Conservation (phyloP, 441 rosid species). For the Aquilaria agallochum region DNA sequence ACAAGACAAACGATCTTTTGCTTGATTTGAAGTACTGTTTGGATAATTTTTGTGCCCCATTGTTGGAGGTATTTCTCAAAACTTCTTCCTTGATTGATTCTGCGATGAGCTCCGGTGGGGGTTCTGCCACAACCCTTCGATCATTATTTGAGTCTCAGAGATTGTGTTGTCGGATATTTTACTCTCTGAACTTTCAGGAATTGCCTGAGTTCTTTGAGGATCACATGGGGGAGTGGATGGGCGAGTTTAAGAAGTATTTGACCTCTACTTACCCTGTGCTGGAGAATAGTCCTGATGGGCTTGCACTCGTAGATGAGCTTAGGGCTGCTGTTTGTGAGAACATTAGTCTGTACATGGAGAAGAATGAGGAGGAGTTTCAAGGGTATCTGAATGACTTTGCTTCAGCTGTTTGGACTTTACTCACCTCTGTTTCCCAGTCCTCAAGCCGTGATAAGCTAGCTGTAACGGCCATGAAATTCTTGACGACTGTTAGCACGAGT, state of each 20-base stretch:
- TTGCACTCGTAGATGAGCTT: slow-evolving; percentile 60
- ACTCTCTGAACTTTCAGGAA: slow-evolving; percentile 84
- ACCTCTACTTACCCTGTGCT: slow-evolving; percentile 51
- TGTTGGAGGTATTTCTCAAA: slow-evolving; percentile 57
- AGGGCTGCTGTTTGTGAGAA: slow-evolving; percentile 92
- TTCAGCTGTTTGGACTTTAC: slow-evolving; percentile 84
- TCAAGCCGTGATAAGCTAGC: slow-evolving; percentile 77
- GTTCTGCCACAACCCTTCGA: slow-evolving; percentile 38
- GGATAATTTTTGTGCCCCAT: slow-evolving; percentile 62
- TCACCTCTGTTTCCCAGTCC: slow-evolving; percentile 62
- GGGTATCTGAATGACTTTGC: slow-evolving; percentile 67
- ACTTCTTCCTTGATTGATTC: slow-evolving; percentile 64
- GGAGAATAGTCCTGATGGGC: slow-evolving; percentile 56
- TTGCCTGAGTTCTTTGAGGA: slow-evolving; percentile 97
- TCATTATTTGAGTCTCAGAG: slow-evolving; percentile 77
- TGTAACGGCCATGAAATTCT: slow-evolving; percentile 86
- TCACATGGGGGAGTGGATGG: slow-evolving; percentile 92
- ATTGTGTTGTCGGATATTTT: slow-evolving; percentile 86
- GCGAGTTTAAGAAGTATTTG: slow-evolving; percentile 73
- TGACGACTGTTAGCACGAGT: slow-evolving; percentile 90
- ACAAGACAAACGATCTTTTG: slow-evolving; percentile 69
- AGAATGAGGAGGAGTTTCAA: slow-evolving; percentile 88
- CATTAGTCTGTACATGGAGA: slow-evolving; percentile 92
- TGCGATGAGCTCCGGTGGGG: slow-evolving; percentile 44
- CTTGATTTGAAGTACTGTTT: slow-evolving; percentile 83